These are phyloP conservation scores for Tagetes erecta DNA, from an alignment of 129 eudicot species.

Conservation along the genomic window DNA sequence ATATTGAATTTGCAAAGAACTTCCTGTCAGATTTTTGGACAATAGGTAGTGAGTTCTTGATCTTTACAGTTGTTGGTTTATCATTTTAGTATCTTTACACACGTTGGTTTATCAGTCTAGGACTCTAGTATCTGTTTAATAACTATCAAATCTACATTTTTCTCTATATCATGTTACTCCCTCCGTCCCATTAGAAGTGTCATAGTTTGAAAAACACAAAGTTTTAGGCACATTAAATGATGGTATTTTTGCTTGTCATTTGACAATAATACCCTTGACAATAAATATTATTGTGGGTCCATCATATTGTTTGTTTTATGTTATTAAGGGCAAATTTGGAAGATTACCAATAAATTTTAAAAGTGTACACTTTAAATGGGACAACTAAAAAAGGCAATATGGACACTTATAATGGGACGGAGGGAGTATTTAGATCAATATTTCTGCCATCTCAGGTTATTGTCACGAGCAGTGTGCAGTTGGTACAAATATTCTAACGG, in stretches of 20 bases:
- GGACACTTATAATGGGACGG: too few relatives aligned
- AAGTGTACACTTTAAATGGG: too few relatives aligned
- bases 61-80: conserved; percentile 2
- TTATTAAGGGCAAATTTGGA: too few relatives aligned
- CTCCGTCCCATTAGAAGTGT: too few relatives aligned
- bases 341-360: too few relatives aligned
- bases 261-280: too few relatives aligned
- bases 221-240: too few relatives aligned
- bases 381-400: too few relatives aligned
- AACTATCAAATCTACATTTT: neutral
- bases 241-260: too few relatives aligned
- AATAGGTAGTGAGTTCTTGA: neutral
- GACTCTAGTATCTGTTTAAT: neutral
- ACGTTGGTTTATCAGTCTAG: conserved; percentile 1
- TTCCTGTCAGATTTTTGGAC: neutral
- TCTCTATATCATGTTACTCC: neutral
- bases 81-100: conserved; percentile 1
- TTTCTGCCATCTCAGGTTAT: conserved; percentile 48
- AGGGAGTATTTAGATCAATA: neutral
- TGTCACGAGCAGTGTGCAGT: conserved; percentile 72
- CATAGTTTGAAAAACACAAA: too few relatives aligned
- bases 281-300: too few relatives aligned
- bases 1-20: neutral
- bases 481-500: conserved; percentile 46
- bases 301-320: too few relatives aligned